Evolutionary conservation across 2,329 filamentous ascomycete species (phyloP), one percentile per base, ranked within the genome.

Genomic region (Aspergillus tubingensis): DNA sequence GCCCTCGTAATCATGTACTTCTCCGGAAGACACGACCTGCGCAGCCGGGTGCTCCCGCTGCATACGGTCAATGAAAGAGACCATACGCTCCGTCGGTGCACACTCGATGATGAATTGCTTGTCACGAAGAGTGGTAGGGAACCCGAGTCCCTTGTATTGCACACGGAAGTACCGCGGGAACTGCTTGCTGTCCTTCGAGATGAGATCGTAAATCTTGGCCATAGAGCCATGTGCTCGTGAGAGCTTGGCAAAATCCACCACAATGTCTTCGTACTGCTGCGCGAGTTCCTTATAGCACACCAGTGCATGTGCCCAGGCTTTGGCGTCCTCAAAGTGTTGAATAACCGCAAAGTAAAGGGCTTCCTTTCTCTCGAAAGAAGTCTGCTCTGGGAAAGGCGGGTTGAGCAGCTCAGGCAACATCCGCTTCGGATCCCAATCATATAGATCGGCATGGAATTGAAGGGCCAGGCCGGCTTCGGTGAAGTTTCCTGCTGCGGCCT

Each of bases 101-200:
- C 91, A 92, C 76, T 98, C 92, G 68, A 96, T 96, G 58, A 98
- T 89, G 75, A 92, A 98, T 61, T 94, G 89, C 78, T 96, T 96
- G 75, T 97, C 92, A 54, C 92, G 86, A 21, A 98, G 76, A 52
- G 84, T 89, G 1, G 86, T 71, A 1, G 93, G 91, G 76, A 97
- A 98, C 1, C 94, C 93, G 57, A 96, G 86, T 5, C 94, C 94
- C 70, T 89, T 91, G 80, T 95, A 98, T 11, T 88, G 84, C 27
- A 98, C 93, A 65, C 91, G 90, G 85, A 96, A 98, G 77, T 96
- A 98, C 63, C 94, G 90, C 10, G 91, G 89, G 61, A 89, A 86
- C 17, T 88, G 79, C 66, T 88, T 89, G 57, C 94, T 89, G 68
- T 91, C 91, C 79, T 91, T 94, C 10, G 90, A 85, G 63, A 97